Evolutionary conservation across 1,284 basidiomycete genomes (phyloP), one percentile per base, ranked within the genome.

Genomic region (Sporisorium reilianum): DNA sequence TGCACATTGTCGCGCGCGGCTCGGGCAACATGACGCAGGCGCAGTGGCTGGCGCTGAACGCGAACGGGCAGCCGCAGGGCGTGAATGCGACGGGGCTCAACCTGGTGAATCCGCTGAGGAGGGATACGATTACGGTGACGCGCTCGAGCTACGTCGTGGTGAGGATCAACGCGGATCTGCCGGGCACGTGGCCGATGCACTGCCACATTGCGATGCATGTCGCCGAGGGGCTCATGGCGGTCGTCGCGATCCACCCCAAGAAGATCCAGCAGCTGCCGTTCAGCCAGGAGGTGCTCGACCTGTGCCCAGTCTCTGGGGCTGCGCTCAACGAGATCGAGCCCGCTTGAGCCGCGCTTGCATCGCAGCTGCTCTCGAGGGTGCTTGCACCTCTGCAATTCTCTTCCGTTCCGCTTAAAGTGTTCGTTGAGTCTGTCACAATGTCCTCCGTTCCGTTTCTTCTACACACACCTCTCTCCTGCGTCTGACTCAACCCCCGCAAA

Each of bases 81-180:
- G 55, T 28, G 8, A 48, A 49, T 22, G 45, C 45, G 23, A 18
- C n/a, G 62, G 20, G 41, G 3, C 12, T 84, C 34, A 82, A 84
- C 51, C 67, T 80, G 8, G 62, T 40, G 11, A 86, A 85, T 57
- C 85, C 86, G 8, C 60, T 85, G 16, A 80, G 86, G 20, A 75
- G 86, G 34, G 86, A 87, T 58, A 84, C 81, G n/a, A 53, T 86
- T 25, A 65, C 79, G n/a, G 78, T 86, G 9, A 57, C 75, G 5
- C 75, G 76, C 20, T 36, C 42, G 36, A 53, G 64, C 45, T 46
- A 75, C 58, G 78, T 77, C 5, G 73, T 86, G 34, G 36, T 85
- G 0, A 73, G 85, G 12, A 55, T 80, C 40, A 41, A 50, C 14
- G 42, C 78, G 3, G 66, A 80, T 64, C 38, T 75, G 44, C 76